Conservation (phyloP, 495 filamentous ascomycete species). For the Penicillium diatomitis region DNA sequence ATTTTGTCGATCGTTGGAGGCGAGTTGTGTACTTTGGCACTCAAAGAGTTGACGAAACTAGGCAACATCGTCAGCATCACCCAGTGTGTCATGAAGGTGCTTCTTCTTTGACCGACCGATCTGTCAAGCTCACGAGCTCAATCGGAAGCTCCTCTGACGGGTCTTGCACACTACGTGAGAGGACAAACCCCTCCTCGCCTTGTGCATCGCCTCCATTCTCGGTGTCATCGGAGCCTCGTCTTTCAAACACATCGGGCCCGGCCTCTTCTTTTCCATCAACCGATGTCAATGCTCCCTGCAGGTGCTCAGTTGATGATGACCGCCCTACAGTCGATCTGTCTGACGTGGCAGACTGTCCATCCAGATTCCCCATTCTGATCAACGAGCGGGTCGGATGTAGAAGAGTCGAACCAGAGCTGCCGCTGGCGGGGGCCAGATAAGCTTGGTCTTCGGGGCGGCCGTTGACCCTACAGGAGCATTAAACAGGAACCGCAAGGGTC, state of each 20-base stretch:
- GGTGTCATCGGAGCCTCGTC: constrained; percentile 42
- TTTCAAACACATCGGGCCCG: constrained; percentile 38
- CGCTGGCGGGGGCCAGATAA: constrained; percentile 22
- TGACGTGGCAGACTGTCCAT: constrained; percentile 31
- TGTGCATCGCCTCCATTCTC: constrained; percentile 42
- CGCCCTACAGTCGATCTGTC: constrained; percentile 49
- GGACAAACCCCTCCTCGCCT: constrained; percentile 33
- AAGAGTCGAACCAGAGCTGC: constrained; percentile 24
- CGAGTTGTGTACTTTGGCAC: constrained; percentile 74
- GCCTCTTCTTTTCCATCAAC: constrained; percentile 24
- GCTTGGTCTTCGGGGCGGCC: constrained; percentile 13
- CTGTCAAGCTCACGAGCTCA: constrained; percentile 80
- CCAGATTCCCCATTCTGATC: constrained; percentile 42
- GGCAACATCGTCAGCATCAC: not conserved
- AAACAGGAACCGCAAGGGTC: constrained; percentile 16
- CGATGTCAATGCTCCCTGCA: constrained; percentile 13
- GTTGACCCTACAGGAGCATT: constrained; percentile 8
- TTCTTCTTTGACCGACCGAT: constrained; percentile 48
- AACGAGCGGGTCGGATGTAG: constrained; percentile 42
- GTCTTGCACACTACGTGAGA: constrained; percentile 43
- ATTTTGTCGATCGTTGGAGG: constrained; percentile 80
- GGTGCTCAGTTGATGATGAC: constrained; percentile 21
- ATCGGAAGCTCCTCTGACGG: constrained; percentile 83
- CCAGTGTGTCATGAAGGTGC: too few relatives aligned
- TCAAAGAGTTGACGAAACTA: constrained; percentile 87